phyloP scores from a whole-genome alignment of 306 rosid genomes.

The Cicer chorassanicum region DNA sequence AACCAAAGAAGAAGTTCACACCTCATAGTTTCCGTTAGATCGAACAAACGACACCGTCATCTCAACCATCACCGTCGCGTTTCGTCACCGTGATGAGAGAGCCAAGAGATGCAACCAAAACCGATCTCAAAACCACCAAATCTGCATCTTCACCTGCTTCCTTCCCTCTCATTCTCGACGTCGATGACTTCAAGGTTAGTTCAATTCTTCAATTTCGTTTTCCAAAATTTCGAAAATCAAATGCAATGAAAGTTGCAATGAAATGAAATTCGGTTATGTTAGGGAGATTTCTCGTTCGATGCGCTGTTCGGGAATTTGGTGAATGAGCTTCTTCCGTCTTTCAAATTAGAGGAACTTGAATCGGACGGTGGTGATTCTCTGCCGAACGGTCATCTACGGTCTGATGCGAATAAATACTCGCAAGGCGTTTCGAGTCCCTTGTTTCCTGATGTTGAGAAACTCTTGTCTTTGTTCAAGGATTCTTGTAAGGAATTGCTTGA shows the following conservation, averaged over 20 bases:
- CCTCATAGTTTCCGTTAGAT: constrained; percentile 8
- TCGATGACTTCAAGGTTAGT: constrained; percentile 91
- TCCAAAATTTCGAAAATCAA: neutral
- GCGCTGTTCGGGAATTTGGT: constrained; percentile 92
- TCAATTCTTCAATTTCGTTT: constrained; percentile 2
- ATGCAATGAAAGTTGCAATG: neutral
- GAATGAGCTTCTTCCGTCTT: constrained; percentile 85
- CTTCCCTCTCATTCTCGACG: constrained; percentile 83
- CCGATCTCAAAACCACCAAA: constrained; percentile 44
- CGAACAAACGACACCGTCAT: constrained; percentile 20
- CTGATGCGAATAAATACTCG: constrained; percentile 62
- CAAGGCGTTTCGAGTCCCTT: constrained; percentile 63
- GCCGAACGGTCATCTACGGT: constrained; percentile 67
- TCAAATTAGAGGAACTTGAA: constrained; percentile 78
- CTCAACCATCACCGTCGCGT: constrained; percentile 9
- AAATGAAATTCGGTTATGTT: constrained; percentile 13
- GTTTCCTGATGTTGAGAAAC: constrained; percentile 91
- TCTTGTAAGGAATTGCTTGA: constrained; percentile 90
- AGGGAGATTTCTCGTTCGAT: constrained; percentile 98
- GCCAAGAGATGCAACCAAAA: constrained; percentile 57
- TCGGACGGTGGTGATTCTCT: constrained; percentile 65
- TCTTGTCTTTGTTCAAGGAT: constrained; percentile 82
- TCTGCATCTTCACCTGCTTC: constrained; percentile 60
- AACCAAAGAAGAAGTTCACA: constrained; percentile 34
- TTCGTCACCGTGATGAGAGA: constrained; percentile 66